Evolutionary conservation across 78 protist genomes (phyloP).

Genomic region (Dictyostelium purpureum): DNA sequence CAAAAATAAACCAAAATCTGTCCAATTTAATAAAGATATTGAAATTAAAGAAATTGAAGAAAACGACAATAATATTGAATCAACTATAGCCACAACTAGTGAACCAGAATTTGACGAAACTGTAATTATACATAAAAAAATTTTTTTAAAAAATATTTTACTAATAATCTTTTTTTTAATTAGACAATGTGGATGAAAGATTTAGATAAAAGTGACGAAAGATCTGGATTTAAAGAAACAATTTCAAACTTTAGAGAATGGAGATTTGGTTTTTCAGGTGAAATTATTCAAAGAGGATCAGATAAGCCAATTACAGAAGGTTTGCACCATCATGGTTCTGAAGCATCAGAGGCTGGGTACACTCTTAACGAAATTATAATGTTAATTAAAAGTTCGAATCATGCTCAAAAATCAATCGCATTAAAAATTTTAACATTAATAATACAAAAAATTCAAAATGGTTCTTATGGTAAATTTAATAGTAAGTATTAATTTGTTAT

Average conservation of each 20-base stretch:
- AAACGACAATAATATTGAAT: neutral
- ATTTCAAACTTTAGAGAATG: conserved; percentile 26
- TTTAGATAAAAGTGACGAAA: conserved; percentile 3
- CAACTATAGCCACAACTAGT: neutral
- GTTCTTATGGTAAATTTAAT: conserved; percentile 14
- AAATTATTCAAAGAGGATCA: conserved; percentile 16
- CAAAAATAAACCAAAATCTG: neutral
- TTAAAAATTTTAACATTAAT: conserved; percentile 10
- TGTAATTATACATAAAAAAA: neutral
- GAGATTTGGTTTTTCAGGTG: conserved; percentile 62
- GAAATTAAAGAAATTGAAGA: neutral
- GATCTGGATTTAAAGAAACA: conserved; percentile 3
- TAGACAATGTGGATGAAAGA: conserved; percentile 70
- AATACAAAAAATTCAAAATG: conserved; percentile 18
- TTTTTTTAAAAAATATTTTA: neutral
- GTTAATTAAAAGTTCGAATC: conserved; percentile 31
- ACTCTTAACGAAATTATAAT: conserved; percentile 13
- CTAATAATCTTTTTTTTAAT: neutral
- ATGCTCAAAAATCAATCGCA: conserved; percentile 21
- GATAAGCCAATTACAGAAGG: conserved; percentile 40
- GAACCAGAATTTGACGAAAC: conserved; percentile 20
- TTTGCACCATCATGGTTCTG: conserved; percentile 71
- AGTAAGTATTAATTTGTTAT: neutral
- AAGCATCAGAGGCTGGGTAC: conserved; percentile 68
- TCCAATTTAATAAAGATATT: conserved; percentile 2